These are phyloP conservation scores for Pyricularia grisea DNA, from an alignment of 2,329 filamentous ascomycete species.

Conservation along the genomic window DNA sequence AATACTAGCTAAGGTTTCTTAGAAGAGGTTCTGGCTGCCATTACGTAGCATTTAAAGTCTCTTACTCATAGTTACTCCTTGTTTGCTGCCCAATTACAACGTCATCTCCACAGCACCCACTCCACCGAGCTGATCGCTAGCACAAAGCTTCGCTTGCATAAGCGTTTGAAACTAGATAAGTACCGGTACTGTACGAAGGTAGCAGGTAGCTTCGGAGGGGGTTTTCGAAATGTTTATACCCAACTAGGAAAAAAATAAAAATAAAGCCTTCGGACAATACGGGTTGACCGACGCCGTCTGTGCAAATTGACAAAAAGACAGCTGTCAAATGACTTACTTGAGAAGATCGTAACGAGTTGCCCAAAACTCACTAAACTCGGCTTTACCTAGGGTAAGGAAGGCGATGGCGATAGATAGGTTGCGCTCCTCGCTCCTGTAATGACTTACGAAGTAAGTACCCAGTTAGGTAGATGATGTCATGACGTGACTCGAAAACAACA, in stretches of 20 bases:
- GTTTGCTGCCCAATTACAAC: not conserved
- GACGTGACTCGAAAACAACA: not conserved
- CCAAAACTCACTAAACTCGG: not conserved
- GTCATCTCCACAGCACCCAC: not conserved
- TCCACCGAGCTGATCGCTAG: not conserved
- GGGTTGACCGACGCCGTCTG: not conserved
- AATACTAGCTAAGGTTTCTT: too few species aligned
- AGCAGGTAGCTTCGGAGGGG: too few species aligned
- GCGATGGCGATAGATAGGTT: too few species aligned
- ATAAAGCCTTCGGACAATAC: not conserved
- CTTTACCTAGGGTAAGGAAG: not conserved
- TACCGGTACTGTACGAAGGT: not conserved
- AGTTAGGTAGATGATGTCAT: not conserved
- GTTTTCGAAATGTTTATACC: too few species aligned
- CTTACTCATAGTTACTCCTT: too few species aligned
- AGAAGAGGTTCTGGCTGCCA: not conserved
- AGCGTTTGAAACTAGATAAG: not conserved
- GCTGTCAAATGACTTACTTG: not conserved
- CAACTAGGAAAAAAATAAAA: not conserved
- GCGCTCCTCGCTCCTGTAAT: too few species aligned
- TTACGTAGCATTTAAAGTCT: not conserved
- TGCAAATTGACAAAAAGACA: not conserved
- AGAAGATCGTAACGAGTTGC: too few species aligned
- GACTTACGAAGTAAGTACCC: not conserved
- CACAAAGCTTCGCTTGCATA: not conserved